Base-by-base conservation (phyloP, 1,284 basidiomycete species). In the Pholiota adiposa region DNA sequence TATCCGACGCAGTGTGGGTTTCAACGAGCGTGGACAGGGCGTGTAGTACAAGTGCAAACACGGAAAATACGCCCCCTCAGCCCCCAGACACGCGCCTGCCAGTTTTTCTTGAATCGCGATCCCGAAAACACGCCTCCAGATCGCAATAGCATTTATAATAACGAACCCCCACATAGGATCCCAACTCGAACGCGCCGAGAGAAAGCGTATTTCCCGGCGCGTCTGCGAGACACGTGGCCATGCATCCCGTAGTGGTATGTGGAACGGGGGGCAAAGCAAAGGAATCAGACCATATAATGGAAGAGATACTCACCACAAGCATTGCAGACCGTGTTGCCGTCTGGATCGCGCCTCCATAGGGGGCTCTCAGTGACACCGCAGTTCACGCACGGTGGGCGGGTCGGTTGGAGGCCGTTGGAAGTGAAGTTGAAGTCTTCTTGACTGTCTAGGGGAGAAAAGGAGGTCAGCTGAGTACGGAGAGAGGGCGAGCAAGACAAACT, bases 311-410 rank as follows among this genome's bases (percentile, higher is more conserved):
- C 73, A 93, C 92, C 92, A 75, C 92, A 94, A 58, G 92, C 90
- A 73, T 94, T 94, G 78, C 92, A 94, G 68, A 93, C 85, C 41
- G 88, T 83, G 72, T 88, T 89, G 58, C 92, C 92, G 71, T 92
- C 88, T 51, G 83, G 79, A 70, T 92, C 91, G 66, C 92, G 83
- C 67, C 92, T 80, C 92, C 92, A 94, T 14, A 93, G 83, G 50
- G 92, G 91, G 54, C 92, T 93, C 59, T 86, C 86, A 16, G 82
- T 78, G 16, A 89, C 89, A 21, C 85, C 86, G 74, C 92, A 92
- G 73, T 89, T 90, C 51, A 84, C 80, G 72, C 90, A 92, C 54
- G 80, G 74, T 1, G 77, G 64, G 12, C 75, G 75, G 52, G 63
- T 71, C 2, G 79, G 75, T 7, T 67, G 50, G 38, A 69, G 56